phyloP scores from a whole-genome alignment of 352 stramenopile species.

The Phytophthora constricta region DNA sequence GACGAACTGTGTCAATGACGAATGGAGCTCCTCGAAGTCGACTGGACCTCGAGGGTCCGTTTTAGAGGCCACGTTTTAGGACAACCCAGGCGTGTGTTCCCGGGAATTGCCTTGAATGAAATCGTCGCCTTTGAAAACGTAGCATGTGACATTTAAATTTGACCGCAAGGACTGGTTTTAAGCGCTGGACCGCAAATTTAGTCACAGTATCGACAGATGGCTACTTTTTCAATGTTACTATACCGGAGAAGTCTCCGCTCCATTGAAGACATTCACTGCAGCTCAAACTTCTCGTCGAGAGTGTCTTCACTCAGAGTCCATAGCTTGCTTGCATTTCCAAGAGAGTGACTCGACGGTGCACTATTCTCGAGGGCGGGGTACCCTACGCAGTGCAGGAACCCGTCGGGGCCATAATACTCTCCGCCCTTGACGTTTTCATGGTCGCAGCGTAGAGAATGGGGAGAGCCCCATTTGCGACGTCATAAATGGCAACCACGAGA shows the following conservation, averaged over 20 bases:
- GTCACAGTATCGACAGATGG: too few relatives aligned
- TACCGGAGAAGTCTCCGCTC: too few relatives aligned
- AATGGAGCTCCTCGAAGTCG: constrained; percentile 27
- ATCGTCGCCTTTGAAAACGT: too few relatives aligned
- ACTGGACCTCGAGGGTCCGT: constrained; percentile 38
- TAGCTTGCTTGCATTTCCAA: constrained; percentile 30
- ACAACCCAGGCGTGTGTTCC: too few relatives aligned
- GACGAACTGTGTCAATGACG: constrained; percentile 14
- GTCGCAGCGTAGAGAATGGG: constrained; percentile 43
- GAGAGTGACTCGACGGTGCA: constrained; percentile 30
- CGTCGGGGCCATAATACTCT: constrained; percentile 34
- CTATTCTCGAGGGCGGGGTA: constrained; percentile 31
- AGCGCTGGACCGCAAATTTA: too few relatives aligned
- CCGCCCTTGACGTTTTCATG: constrained; percentile 23
- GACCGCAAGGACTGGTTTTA: too few relatives aligned
- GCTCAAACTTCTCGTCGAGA: constrained; percentile 38
- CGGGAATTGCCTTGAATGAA: too few relatives aligned
- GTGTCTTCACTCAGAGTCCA: constrained; percentile 52
- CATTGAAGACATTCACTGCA: too few relatives aligned
- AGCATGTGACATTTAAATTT: too few relatives aligned
- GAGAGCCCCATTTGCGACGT: constrained; percentile 38
- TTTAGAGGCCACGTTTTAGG: too few relatives aligned
- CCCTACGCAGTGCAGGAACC: constrained; percentile 38
- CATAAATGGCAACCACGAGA: constrained; percentile 35
- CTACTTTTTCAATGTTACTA: too few relatives aligned